Evolutionary conservation across 225 moss, liverwort and hornwort genomes (phyloP), one percentile per base, ranked within the genome.

Genomic region (Neckera pumila): DNA sequence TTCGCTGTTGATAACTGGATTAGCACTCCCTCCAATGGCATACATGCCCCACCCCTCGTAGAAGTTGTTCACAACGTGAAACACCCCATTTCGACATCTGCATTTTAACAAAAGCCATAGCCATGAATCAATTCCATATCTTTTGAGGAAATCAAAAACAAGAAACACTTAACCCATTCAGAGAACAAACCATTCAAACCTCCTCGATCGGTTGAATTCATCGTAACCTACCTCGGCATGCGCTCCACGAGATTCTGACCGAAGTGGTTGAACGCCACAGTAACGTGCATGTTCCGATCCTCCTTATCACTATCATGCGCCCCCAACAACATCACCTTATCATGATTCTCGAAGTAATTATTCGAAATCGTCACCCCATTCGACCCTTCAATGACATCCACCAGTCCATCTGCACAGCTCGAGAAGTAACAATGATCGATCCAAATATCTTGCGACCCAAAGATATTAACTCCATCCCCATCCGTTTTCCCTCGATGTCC

Each of bases 11-110:
- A 98, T 95, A 1, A 89, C 92, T 11, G 98, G 98, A 59, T 91
- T 69, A 14, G 93, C 95, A 83, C 98, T 98, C 58, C 98, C 98
- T 59, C 98, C 98, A 53, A 98, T 96, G 33, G 96, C 98, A 79
- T 96, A 98, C 80, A 94, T 95, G 64, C 89, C 92, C 98, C 98
- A 98, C 34, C 94, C 95, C 47, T 90, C 83, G 89, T 96, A 98
- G 87, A 87, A 90, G 87, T 98, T 98, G 88, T 98, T 98, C 6
- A 97, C 97, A 54, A 98, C 91, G 76, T 98, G 97, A 65, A 97
- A 98, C 33, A 90, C 94, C 9, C 98, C 98, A 51, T 92, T 86
- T 10, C 98, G 96, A 81, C 97, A 93, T 67, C 98, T 98, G 93
- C 90, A 88, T 54, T 30, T 25, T 21, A 71, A 80, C 19, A 61